These are phyloP conservation scores for Pestalotiopsis sp. DNA, from an alignment of 2,329 filamentous ascomycete genomes.

Conservation along the genomic window DNA sequence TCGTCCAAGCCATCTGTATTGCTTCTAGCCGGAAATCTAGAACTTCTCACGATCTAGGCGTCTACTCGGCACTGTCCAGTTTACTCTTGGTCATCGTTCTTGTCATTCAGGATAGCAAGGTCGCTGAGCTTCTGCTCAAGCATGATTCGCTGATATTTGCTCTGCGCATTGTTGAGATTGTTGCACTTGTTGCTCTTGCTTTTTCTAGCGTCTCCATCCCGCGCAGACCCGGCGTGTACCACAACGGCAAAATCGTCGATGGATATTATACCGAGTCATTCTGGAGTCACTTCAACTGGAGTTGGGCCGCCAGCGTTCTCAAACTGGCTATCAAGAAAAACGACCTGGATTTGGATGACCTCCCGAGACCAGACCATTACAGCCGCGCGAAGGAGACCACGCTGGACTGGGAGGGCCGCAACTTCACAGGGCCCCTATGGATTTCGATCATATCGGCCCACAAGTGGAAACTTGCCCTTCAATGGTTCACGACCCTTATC, in stretches of 20 bases:
- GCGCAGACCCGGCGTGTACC: slow-evolving; percentile 68
- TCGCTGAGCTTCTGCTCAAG: slow-evolving; percentile 37
- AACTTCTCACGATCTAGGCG: slow-evolving; percentile 54
- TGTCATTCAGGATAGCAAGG: slow-evolving; percentile 45
- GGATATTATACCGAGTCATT: slow-evolving; percentile 63
- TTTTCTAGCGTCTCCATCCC: slow-evolving; percentile 59
- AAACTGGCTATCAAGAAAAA: slow-evolving; percentile 57
- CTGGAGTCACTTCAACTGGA: slow-evolving; percentile 65
- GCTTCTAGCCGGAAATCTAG: slow-evolving; percentile 52
- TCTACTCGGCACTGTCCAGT: slow-evolving; percentile 52
- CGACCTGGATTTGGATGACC: slow-evolving; percentile 62
- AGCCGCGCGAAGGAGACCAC: slow-evolving; percentile 54
- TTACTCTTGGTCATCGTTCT: slow-evolving; percentile 45
- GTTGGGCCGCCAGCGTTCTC: slow-evolving; percentile 63
- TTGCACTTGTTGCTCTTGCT: slow-evolving; percentile 44
- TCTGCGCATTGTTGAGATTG: slow-evolving; percentile 52
- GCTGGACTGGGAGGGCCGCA: slow-evolving; percentile 49
- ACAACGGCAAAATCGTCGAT: slow-evolving; percentile 63
- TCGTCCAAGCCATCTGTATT: slow-evolving; percentile 54
- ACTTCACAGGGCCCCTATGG: slow-evolving; percentile 58
- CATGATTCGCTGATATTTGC: slow-evolving; percentile 37
- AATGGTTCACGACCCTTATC: slow-evolving; percentile 59
- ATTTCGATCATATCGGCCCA: slow-evolving; percentile 62
- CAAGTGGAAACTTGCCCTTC: slow-evolving; percentile 54
- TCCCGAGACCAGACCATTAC: slow-evolving; percentile 62